phyloP scores from a whole-genome alignment of 345 rosid genomes.

The Trapa bicornis region DNA sequence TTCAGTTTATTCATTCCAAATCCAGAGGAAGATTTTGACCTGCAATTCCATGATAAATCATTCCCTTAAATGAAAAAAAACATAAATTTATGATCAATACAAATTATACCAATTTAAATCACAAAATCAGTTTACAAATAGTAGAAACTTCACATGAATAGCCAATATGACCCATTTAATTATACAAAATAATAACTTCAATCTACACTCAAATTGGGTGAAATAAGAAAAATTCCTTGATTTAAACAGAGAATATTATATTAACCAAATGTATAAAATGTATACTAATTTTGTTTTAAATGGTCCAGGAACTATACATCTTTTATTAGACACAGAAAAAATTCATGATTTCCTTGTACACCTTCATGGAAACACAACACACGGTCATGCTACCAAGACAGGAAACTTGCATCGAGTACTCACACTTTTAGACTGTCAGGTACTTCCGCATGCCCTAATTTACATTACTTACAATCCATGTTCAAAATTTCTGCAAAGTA shows the following conservation, averaged over 20 bases:
- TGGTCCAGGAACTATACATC: neutral
- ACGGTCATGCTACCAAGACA: neutral
- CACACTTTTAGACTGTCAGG: neutral
- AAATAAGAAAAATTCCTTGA: neutral
- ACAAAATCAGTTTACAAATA: no score
- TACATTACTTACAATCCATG: no score
- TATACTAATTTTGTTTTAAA: neutral
- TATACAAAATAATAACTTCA: neutral
- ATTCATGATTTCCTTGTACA: neutral
- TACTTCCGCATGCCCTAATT: no score
- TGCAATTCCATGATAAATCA: slow-evolving; percentile 17
- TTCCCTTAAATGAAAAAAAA: neutral
- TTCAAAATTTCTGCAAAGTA: neutral
- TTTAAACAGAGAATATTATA: neutral
- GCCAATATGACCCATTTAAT: neutral
- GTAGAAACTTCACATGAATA: neutral
- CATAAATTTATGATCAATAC: no score
- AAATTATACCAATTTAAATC: no score
- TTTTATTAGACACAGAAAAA: neutral
- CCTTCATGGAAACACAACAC: neutral
- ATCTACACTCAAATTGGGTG: neutral
- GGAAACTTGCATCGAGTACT: neutral
- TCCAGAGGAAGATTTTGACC: slow-evolving; percentile 60
- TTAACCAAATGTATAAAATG: neutral
- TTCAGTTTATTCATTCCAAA: slow-evolving; percentile 46